Conservation (phyloP, 1,139 yeast genomes). For the Meyerozyma elateridarum region DNA sequence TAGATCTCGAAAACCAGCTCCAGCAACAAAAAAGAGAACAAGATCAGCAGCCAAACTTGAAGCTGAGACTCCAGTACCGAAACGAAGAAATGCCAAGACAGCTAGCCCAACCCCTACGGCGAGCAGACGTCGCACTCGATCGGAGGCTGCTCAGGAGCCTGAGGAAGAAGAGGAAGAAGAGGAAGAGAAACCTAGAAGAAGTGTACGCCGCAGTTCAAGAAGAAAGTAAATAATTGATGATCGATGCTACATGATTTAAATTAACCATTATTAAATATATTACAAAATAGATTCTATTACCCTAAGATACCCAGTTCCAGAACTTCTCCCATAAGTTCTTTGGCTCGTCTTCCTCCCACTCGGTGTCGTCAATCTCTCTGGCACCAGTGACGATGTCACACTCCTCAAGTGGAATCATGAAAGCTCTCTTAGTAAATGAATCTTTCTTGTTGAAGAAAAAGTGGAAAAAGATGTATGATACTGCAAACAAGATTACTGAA, state of each 20-base stretch:
- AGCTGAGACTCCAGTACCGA: constrained; percentile 10
- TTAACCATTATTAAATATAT: not conserved
- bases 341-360: constrained; percentile 45
- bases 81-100: constrained; percentile 11
- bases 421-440: constrained; percentile 27
- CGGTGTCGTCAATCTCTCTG: constrained; percentile 49
- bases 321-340: constrained; percentile 50
- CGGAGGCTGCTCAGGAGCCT: constrained; percentile 19
- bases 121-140: constrained; percentile 22
- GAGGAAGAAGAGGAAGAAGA: constrained; percentile 9
- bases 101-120: constrained; percentile 11
- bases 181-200: constrained; percentile 6
- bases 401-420: constrained; percentile 44
- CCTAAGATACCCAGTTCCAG: constrained; percentile 29
- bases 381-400: constrained; percentile 62
- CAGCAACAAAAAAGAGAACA: constrained; percentile 24
- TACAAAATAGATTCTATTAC: constrained; percentile 1
- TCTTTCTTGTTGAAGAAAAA: constrained; percentile 35
- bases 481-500: constrained; percentile 54
- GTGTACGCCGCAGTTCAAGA: constrained; percentile 12
- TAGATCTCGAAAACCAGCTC: constrained; percentile 10
- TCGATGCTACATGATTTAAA: no score
- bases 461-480: constrained; percentile 50
- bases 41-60: constrained; percentile 23
- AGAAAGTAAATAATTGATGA: constrained; percentile 10